Evolutionary conservation across 139 green algal genomes (phyloP).

Genomic region (Chlamydomonas applanata): DNA sequence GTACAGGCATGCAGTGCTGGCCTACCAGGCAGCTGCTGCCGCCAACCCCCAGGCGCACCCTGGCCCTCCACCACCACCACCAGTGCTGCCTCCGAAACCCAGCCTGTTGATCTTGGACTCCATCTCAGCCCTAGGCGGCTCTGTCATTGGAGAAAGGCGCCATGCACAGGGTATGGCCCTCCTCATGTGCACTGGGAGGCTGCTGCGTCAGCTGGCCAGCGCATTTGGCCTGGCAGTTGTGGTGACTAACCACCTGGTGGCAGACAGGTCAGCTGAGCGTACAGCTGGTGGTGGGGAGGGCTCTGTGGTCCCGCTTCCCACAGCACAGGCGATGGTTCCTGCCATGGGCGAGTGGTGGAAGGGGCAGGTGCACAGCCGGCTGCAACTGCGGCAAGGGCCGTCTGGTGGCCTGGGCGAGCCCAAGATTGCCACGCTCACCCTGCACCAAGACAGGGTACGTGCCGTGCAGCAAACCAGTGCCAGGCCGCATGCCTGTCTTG

Average conservation of each 20-base stretch:
- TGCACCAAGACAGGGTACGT: too few species aligned
- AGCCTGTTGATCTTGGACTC: slow-evolving; percentile 12
- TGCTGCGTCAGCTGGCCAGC: not conserved
- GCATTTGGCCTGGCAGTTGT: not conserved
- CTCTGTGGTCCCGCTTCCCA: not conserved
- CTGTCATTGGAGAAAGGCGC: too few species aligned
- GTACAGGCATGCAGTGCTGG: too few species aligned
- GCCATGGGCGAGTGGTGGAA: not conserved
- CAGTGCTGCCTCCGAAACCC: not conserved
- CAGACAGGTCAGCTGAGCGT: not conserved
- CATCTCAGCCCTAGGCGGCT: not conserved
- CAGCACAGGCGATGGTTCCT: not conserved
- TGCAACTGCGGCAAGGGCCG: not conserved
- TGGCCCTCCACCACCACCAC: not conserved
- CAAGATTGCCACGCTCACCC: too few species aligned
- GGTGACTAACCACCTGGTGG: slow-evolving; percentile 10
- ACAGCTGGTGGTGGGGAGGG: not conserved
- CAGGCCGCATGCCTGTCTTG: too few species aligned
- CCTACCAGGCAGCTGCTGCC: too few species aligned
- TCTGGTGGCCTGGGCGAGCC: too few species aligned
- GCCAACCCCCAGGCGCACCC: too few species aligned
- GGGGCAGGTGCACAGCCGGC: not conserved
- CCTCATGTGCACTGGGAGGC: not conserved
- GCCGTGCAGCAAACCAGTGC: too few species aligned
- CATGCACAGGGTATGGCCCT: not conserved